Base-by-base conservation (phyloP, 2,329 filamentous ascomycete genomes). In the Boeremia lycopersici region DNA sequence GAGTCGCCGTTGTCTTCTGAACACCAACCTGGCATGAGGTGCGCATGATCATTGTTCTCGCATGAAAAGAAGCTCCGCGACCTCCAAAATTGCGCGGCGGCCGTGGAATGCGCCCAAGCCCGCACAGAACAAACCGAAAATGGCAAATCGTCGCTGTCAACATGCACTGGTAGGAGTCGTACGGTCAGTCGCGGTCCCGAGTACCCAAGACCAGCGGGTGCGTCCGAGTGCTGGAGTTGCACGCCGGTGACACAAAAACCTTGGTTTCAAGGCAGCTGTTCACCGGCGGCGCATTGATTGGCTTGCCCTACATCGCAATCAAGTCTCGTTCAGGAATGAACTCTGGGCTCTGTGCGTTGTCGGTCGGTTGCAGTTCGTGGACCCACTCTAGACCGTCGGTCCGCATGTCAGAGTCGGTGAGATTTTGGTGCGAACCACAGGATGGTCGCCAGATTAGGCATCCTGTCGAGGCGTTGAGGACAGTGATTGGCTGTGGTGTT, bases 281-380 rank as follows among this genome's bases (percentile, higher is more conserved):
- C 45, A 44, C 55, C 46, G 40, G 35, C 28, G 15, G n/a, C 19
- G 12, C 33, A 34, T 51, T 49, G 53, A 70, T 72, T 69, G 65
- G 65, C 44, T 47, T 53, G 40, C 35, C 53, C 49, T 67, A 62
- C 58, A 61, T 52, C 45, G 61, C 59, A 64, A 43, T 51, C 49
- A 50, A 53, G 57, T 49, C 58, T 57, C 41, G 35, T 63, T 55
- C 48, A 53, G 54, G 53, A 60, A 56, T 68, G 53, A 31, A 61
- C 38, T 48, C 62, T 70, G 60, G 68, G 62, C 56, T 66, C 58
- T 61, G 67, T 73, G 71, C 64, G 71, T 64, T 74, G 71, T 69
- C 68, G 54, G 57, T 66, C 64, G 68, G 19, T 25, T 38, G 42
- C 42, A 70, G 63, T 53, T 50, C 42, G 34, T 56, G 61, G 56